Evolutionary conservation across 164 flowering plant species (phyloP).

Genomic region (Umbilicus rupestris): DNA sequence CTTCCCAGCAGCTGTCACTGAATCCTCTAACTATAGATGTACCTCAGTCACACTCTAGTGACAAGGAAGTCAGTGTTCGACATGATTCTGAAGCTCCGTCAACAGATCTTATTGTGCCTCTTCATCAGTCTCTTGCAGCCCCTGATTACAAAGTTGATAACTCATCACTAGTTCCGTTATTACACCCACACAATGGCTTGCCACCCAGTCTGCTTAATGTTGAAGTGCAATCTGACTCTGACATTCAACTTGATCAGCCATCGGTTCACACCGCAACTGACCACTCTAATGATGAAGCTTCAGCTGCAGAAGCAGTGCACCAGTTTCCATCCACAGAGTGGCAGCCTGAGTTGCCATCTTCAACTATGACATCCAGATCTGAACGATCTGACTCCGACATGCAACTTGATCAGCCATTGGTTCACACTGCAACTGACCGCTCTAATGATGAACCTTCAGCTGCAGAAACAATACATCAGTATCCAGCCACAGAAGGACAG

Average conservation of each 20-base stretch:
- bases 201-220: neutral
- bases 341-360: neutral
- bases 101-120: neutral
- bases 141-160: neutral
- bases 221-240: neutral
- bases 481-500: neutral
- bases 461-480: neutral
- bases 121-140: neutral
- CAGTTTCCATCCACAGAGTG: neutral
- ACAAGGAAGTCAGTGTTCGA: neutral
- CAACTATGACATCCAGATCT: neutral
- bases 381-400: neutral
- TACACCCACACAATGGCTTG: conserved; percentile 1
- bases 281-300: neutral
- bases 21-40: neutral
- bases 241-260: neutral
- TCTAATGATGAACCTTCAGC: neutral
- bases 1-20: neutral
- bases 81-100: neutral
- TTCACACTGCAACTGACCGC: neutral
- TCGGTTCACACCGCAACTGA: neutral
- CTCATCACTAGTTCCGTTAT: conserved; percentile 4
- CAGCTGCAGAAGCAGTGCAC: neutral
- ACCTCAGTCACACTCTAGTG: neutral
- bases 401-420: neutral